Evolutionary conservation across 1,284 basidiomycete genomes (phyloP).

Genomic region (Xerocomus nothofagi): DNA sequence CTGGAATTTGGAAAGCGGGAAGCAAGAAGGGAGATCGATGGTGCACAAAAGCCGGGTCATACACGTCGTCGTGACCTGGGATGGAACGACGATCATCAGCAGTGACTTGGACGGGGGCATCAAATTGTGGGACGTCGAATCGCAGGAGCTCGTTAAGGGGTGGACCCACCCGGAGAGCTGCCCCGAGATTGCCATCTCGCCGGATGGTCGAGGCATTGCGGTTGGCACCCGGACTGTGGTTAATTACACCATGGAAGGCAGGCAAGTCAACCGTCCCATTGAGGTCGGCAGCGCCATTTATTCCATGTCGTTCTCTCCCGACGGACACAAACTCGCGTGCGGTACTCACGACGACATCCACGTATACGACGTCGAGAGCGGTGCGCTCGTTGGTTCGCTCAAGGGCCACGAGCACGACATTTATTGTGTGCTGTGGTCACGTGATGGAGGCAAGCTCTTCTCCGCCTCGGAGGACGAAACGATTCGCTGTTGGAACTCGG

Average conservation of each 20-base stretch:
- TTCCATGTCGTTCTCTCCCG: slow-evolving; percentile 10
- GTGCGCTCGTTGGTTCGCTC: neutral
- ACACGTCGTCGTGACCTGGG: neutral
- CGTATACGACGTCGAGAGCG: slow-evolving; percentile 5
- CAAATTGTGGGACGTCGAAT: slow-evolving; percentile 6
- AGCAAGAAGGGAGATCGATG: slow-evolving; percentile 5
- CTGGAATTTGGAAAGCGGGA: neutral
- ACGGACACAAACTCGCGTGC: slow-evolving; percentile 4
- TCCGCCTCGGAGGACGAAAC: neutral
- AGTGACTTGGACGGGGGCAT: neutral
- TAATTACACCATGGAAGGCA: neutral
- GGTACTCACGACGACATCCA: neutral
- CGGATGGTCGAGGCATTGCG: slow-evolving; percentile 1
- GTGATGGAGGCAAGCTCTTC: slow-evolving; percentile 8
- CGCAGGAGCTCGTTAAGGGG: neutral
- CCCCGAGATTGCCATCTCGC: neutral
- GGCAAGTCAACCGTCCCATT: neutral
- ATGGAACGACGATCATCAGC: slow-evolving; percentile 7
- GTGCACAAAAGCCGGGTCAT: neutral
- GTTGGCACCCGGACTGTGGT: fast-evolving
- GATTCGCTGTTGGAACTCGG: slow-evolving; percentile 16
- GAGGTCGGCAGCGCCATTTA: fast-evolving
- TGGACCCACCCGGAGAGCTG: neutral
- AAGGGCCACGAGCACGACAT: neutral
- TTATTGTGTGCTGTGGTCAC: slow-evolving; percentile 13